These are phyloP conservation scores for Rhododendron vialii DNA, from an alignment of 148 eudicot genomes.

Conservation along the genomic window DNA sequence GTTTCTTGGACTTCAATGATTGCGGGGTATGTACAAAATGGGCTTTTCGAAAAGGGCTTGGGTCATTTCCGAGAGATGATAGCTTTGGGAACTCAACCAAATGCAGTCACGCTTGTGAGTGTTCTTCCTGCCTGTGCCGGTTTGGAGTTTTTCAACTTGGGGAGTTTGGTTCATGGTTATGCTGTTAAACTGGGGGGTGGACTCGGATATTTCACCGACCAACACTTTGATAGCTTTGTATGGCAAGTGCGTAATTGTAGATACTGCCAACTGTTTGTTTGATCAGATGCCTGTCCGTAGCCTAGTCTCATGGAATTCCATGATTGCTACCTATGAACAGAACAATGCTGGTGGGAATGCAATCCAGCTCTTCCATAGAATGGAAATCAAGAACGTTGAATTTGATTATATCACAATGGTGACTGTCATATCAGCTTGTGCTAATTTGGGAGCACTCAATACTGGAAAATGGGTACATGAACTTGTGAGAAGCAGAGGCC, in stretches of 20 bases:
- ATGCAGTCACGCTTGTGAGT: constrained; percentile 16
- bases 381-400: constrained; percentile 10
- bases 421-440: constrained; percentile 24
- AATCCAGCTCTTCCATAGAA: constrained; percentile 12
- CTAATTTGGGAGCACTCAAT: constrained; percentile 16
- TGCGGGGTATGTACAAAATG: constrained; percentile 21
- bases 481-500: constrained; percentile 19
- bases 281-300: constrained; percentile 12
- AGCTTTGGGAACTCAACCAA: constrained; percentile 13
- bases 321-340: constrained; percentile 27
- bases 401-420: constrained; percentile 25
- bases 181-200: constrained; percentile 7
- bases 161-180: constrained; percentile 18
- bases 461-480: constrained; percentile 23
- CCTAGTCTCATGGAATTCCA: constrained; percentile 34
- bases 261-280: constrained; percentile 16
- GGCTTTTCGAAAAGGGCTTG: constrained; percentile 5
- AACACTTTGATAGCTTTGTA: constrained; percentile 16
- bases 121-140: constrained; percentile 21
- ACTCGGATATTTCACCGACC: not conserved
- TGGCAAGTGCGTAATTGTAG: constrained; percentile 17
- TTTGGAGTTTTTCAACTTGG: constrained; percentile 12
- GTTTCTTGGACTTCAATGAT: constrained; percentile 29
- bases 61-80: constrained; percentile 13
- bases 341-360: constrained; percentile 13